Evolutionary conservation across 345 rosid species (phyloP).

Genomic region (Firmiana major): DNA sequence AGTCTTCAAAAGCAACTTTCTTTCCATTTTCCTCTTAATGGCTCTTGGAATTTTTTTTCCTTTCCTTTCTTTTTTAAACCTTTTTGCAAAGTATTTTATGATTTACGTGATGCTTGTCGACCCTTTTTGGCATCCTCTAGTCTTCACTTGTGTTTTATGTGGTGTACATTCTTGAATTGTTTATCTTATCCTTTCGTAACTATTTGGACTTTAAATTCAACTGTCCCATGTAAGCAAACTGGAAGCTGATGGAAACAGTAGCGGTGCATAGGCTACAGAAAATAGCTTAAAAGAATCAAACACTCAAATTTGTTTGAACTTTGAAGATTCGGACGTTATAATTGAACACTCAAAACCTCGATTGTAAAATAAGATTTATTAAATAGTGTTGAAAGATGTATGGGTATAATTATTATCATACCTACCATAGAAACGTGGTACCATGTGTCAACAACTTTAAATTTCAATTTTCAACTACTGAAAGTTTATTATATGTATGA

Average conservation of each 20-base stretch:
- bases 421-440: neutral
- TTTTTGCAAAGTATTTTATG: slow-evolving; percentile 13
- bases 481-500: neutral
- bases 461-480: neutral
- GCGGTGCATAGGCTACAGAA: neutral
- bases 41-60: slow-evolving; percentile 15
- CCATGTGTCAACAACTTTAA: neutral
- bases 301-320: neutral
- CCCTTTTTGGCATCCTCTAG: neutral
- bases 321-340: too few species aligned
- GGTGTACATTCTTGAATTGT: slow-evolving; percentile 11
- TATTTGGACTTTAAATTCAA: slow-evolving; percentile 12
- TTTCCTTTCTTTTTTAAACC: neutral
- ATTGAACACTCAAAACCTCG: neutral
- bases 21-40: slow-evolving; percentile 10
- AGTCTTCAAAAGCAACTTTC: slow-evolving; percentile 12
- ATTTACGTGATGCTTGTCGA: slow-evolving; percentile 5
- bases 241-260: neutral
- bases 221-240: neutral
- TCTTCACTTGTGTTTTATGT: neutral
- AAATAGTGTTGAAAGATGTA: neutral
- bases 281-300: neutral
- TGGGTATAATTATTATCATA: neutral
- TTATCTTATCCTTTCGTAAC: slow-evolving; percentile 21
- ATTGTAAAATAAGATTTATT: neutral